Base-by-base conservation (phyloP, 768 basidiomycete genomes). In the Dacryopinax spathularia region DNA sequence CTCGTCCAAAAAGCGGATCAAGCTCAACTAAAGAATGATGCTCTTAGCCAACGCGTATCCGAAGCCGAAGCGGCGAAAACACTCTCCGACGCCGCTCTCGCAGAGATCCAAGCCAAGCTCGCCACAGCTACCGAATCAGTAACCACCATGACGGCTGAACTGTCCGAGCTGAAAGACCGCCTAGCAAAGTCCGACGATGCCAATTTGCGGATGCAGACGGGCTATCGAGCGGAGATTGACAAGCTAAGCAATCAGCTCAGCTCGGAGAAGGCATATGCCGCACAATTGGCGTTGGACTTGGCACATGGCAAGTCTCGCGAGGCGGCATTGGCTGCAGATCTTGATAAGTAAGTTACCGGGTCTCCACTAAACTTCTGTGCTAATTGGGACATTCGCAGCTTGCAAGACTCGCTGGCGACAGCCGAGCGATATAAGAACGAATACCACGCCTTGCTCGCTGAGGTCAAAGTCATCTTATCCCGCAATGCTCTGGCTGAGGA, bases 401-500 rank as follows among this genome's bases (percentile, higher is more conserved):
- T 56, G 3, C 48, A 56, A 56, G 48, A 56, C 3, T 27, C 22
- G 15, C 48, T 56, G 3, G 10, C 25, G 29, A 25, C 25, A 10
- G 48, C 31, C 25, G 48, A 56, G 20, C 22, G 48, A 4, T 56
- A 56, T 29, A 56, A 56, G 48, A 56, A 29, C 22, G 59, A 18
- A 63, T 92, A 91, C 72, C 77, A 80, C 64, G 77, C 77, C 27
- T 76, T 92, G 12, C 72, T 80, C 18, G 81, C 86, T 18, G 81
- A 88, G 69, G 80, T 91, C 29, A 80, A 79, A 18, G 76, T 80
- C 5, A 79, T 94, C 10, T 74, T 86, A 18, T 80, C 82, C 13
- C 80, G 86, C 12, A 89, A 91, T 67, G 80, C 84, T 33, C 77
- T 92, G 34, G 89, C 89, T 6, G 86, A 92, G 69, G 84, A 84